Evolutionary conservation across 164 flowering plant genomes (phyloP), one percentile per base, ranked within the genome.

Genomic region (Chloranthus sessilifolius): DNA sequence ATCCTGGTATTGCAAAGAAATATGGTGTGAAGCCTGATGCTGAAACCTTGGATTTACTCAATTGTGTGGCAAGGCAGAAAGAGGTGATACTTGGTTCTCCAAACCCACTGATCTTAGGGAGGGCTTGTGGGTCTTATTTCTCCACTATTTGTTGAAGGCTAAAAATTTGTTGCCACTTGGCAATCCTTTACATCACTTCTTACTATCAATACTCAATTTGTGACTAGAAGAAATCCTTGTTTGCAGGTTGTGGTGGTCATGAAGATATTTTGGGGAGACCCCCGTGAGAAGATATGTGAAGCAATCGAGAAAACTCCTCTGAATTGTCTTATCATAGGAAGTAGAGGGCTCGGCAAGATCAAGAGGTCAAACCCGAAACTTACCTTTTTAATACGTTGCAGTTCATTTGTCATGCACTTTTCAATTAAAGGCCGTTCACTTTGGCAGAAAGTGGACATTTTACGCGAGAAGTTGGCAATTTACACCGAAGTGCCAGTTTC

Each of bases 191-290:
- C n/a, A n/a, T n/a, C n/a, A n/a, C n/a, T n/a, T n/a, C n/a, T n/a
- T n/a, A n/a, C n/a, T n/a, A n/a, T n/a, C n/a, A n/a, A n/a, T 31
- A 9, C 4, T 17, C 21, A 15, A 6, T 15, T n/a, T n/a, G n/a
- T n/a, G n/a, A n/a, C n/a, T n/a, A n/a, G n/a, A n/a, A n/a, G n/a
- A n/a, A 4, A 2, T 17, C 3, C 1, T 17, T 34, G 17, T 40
- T 35, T 24, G 37, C 80, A 91, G 98, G 42, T 91, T 58, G 71
- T 58, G 47, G 88, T 83, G 73, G 55, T 83, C 1, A 2, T 78
- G 83, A 92, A 92, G 70, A 69, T 92, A 27, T 88, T 53, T 55
- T 92, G 96, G 98, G 96, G 98, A 25, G 98, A 92, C 75, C 54
- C 98, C 11, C 80, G 98, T 0, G 96, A 85, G 70, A 92, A 81